Conservation (phyloP, 2,329 filamentous ascomycete genomes). For the Ambrosiella beaveri region DNA sequence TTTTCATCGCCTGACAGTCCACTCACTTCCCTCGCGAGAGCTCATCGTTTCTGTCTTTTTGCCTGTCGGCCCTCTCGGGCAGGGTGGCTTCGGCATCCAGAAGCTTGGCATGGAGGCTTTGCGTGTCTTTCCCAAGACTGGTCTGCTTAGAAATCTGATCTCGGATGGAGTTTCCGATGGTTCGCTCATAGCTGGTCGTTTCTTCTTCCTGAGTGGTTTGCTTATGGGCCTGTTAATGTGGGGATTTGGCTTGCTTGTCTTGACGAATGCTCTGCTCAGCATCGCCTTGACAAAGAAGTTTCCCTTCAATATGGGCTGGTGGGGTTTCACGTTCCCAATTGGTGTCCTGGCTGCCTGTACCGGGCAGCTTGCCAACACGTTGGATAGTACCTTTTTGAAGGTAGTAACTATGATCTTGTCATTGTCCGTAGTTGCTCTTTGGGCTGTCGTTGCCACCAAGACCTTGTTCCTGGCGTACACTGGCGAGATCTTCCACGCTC, state of each 20-base stretch:
- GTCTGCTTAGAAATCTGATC: slow-evolving; percentile 17
- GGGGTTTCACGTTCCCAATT: slow-evolving; percentile 30
- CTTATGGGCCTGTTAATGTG: slow-evolving; percentile 25
- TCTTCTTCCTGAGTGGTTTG: slow-evolving; percentile 15
- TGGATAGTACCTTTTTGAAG: slow-evolving; percentile 28
- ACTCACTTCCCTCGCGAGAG: slow-evolving; percentile 48
- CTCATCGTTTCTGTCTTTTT: slow-evolving; percentile 52
- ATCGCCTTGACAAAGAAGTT: slow-evolving; percentile 24
- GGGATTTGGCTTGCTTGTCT: slow-evolving; percentile 28
- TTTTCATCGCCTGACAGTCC: slow-evolving; percentile 48
- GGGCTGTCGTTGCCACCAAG: slow-evolving; percentile 24
- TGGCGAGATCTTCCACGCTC: slow-evolving; percentile 29
- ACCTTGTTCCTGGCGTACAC: slow-evolving; percentile 23
- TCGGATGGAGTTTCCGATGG: slow-evolving; percentile 26
- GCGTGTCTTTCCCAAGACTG: slow-evolving; percentile 24
- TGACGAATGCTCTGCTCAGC: slow-evolving; percentile 27
- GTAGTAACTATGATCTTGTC: slow-evolving; percentile 25
- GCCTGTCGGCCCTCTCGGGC: slow-evolving; percentile 48
- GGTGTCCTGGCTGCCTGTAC: slow-evolving; percentile 29
- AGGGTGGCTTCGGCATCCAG: slow-evolving; percentile 45
- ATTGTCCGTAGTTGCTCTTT: slow-evolving; percentile 24
- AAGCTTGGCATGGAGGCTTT: slow-evolving; percentile 33
- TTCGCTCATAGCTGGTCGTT: slow-evolving; percentile 40
- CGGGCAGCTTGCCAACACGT: slow-evolving; percentile 22
- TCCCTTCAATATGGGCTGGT: slow-evolving; percentile 31